Conservation (phyloP, 495 filamentous ascomycete genomes). For the Thermothielavioides terrestris region DNA sequence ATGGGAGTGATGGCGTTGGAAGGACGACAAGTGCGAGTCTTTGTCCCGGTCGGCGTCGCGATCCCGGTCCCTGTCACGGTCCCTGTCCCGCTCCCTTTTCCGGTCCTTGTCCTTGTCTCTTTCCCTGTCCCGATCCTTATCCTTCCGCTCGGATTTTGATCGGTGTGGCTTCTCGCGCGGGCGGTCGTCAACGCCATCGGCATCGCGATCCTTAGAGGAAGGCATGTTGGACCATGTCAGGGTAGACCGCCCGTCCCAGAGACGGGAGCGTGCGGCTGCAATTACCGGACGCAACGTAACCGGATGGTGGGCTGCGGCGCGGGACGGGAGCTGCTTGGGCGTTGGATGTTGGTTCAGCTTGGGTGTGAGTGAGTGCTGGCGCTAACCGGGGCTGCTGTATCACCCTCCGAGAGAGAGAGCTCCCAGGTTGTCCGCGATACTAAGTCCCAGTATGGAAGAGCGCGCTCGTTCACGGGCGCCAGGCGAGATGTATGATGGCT, state of each 20-base stretch:
- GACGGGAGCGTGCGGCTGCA: slow-evolving; percentile 18
- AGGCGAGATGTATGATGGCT: not conserved
- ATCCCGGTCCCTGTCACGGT: slow-evolving; percentile 18
- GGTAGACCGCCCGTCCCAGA: slow-evolving; percentile 22
- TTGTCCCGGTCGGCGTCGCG: slow-evolving; percentile 18
- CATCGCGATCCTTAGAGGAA: slow-evolving; percentile 37
- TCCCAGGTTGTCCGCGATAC: not conserved
- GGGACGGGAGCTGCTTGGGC: not conserved
- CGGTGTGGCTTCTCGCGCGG: slow-evolving; percentile 34
- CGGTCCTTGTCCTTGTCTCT: slow-evolving; percentile 17
- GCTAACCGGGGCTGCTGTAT: slow-evolving; percentile 1
- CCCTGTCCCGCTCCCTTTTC: slow-evolving; percentile 10
- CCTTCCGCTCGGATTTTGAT: slow-evolving; percentile 27
- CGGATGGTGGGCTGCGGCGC: slow-evolving; percentile 5
- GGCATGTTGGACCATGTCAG: slow-evolving; percentile 38
- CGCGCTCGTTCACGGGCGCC: not conserved
- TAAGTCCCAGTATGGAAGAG: not conserved
- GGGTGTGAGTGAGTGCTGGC: not conserved
- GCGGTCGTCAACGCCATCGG: slow-evolving; percentile 30
- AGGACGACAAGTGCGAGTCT: slow-evolving; percentile 14
- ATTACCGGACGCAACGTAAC: not conserved
- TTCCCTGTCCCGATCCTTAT: slow-evolving; percentile 23
- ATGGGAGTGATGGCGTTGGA: slow-evolving; percentile 14
- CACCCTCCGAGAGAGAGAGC: not conserved
- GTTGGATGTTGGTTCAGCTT: slow-evolving; percentile 1